Evolutionary conservation across 2,329 filamentous ascomycete genomes (phyloP), one percentile per base, ranked within the genome.

Genomic region (Botrytis deweyae): DNA sequence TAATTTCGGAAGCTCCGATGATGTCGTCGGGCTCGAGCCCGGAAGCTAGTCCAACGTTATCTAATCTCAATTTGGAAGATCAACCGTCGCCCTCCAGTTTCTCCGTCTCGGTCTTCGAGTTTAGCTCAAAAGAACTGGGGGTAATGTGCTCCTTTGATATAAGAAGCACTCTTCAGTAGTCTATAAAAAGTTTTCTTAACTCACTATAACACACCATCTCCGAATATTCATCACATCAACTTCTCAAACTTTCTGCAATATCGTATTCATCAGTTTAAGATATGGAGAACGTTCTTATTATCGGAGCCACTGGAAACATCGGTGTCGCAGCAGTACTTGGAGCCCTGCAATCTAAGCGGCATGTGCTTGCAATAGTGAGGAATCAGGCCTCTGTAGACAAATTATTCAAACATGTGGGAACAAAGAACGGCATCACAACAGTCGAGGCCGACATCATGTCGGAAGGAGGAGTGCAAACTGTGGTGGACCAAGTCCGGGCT

Each of bases 251-350:
- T 61, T 25, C 29, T 22, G 33, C 67, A 61, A 61, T 61, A 70
- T 44, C 64, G 3, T 46, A 70, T 29, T 29, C 5, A n/a, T 55
- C 22, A n/a, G 22, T 64, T 25, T 12, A 42, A 63, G 29, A 70
- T 16, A 74, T 75, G 74, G 67, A 82, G 69, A 82, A 81, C 12
- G 80, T 84, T 70, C 79, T 84, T 33, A 76, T 84, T 58, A 78
- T 84, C 63, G 83, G 82, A 52, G 79, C 83, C 1, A 83, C 82
- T 14, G 83, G 83, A 29, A 83, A 84, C 74, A 82, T 84, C 66
- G 83, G 83, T 74, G 75, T 81, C 9, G 76, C 82, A 6, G 81
- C 80, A 55, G 75, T 83, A 44, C 80, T 76, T 2, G 81, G 75
- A 10, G 80, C 82, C 2, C 72, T 83, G 40, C 75, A 74, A 14